Percentiles rank a stretch among this genome's conserved stretches.
phyloP scores from a whole-genome alignment of 345 rosid species.

The Combretum micranthum region DNA sequence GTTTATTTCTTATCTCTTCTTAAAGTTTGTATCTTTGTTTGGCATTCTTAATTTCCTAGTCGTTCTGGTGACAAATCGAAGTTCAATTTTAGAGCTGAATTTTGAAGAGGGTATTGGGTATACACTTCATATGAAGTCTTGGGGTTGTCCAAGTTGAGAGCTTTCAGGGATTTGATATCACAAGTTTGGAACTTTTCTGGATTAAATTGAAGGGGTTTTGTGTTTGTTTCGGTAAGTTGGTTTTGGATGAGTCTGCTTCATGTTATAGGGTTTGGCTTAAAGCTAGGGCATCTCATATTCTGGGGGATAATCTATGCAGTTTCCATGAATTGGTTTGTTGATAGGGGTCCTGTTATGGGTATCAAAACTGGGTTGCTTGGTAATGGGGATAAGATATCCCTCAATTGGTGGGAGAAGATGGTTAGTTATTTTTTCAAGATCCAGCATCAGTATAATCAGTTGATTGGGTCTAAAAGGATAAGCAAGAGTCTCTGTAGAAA shows the following conservation, averaged over 20 bases:
- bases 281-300: slow-evolving; percentile 74
- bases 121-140: not conserved
- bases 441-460: slow-evolving; percentile 48
- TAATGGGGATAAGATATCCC: slow-evolving; percentile 55
- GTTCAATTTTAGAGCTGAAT: not conserved
- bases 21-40: slow-evolving; percentile 14
- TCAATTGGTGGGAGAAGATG: slow-evolving; percentile 53
- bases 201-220: slow-evolving; percentile 9
- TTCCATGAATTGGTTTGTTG: slow-evolving; percentile 53
- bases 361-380: slow-evolving; percentile 37
- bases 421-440: slow-evolving; percentile 35
- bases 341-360: slow-evolving; percentile 42
- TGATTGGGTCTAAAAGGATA: slow-evolving; percentile 49
- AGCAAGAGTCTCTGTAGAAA: slow-evolving; percentile 57
- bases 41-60: not conserved
- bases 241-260: slow-evolving; percentile 76
- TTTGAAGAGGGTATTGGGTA: slow-evolving; percentile 13
- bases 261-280: slow-evolving; percentile 70
- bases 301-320: slow-evolving; percentile 62
- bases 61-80: not conserved
- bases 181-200: slow-evolving; percentile 13
- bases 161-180: slow-evolving; percentile 8
- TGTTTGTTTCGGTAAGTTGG: not conserved
- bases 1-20: slow-evolving; percentile 5
- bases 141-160: not conserved